Evolutionary conservation across 176 grass and related monocot genomes (phyloP), one percentile per base, ranked within the genome.

Genomic region (Lolium multiflorum): DNA sequence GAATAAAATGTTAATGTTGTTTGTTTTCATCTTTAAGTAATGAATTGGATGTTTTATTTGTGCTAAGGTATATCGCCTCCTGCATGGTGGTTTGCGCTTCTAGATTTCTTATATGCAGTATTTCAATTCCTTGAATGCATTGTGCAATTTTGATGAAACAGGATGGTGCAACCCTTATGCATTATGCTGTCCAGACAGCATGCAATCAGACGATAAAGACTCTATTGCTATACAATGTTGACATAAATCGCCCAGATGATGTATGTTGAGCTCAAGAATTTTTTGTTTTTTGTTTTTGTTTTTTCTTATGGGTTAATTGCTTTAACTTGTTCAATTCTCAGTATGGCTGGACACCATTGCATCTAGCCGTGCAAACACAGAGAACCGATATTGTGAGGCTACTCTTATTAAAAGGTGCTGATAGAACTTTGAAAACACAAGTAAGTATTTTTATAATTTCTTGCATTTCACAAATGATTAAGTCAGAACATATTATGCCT

Each of bases 341-440:
- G 97, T 88, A 89, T 92, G 97, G 94, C 43, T 99, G 94, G 97
- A 99, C 92, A 58, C 92, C 97, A n/a, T 89, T 99, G 86, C 97
- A 99, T 96, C 90, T 99, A 68, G 97, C 97, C 2, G 89, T 96
- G 41, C 97, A 99, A 86, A 87, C 94, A 81, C 87, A 90, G 83
- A 94, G 97, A 94, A 93, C 94, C 3, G 97, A 96, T 83, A 91
- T 99, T n/a, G 87, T 96, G 72, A 96, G 87, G 68, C 83, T 96
- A 84, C 88, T 99, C 75, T 80, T 99, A 90, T 90, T 93, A 88
- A 99, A 99, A 89, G 92, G 94, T 31, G 92, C 97, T 51, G 90
- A 99, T 81, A 85, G 77, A 83, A 92, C 87, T 41, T 68, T 99
- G 55, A 99, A 91, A 91, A 96, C 90, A 73, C 74, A 87, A 77